Evolutionary conservation across 2,329 filamentous ascomycete species (phyloP).

Genomic region (Aspergillus persii): DNA sequence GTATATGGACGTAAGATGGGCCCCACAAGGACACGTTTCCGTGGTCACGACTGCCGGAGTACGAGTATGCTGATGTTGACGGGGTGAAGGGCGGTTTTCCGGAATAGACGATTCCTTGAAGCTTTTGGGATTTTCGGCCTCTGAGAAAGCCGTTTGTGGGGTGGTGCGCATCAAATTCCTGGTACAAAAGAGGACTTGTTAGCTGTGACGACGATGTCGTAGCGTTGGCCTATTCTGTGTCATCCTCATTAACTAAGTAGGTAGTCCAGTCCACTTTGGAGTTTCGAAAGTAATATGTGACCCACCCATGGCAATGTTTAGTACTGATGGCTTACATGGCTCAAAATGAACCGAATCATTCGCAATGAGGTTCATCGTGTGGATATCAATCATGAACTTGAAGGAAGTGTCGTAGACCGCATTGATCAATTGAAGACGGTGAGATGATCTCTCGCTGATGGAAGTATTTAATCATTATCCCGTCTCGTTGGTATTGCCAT

Average conservation of each 20-base stretch:
- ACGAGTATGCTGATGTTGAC: constrained; percentile 18
- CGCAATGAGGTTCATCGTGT: constrained; percentile 57
- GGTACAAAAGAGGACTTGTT: constrained; percentile 18
- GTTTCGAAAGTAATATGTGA: neutral
- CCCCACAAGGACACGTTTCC: constrained; percentile 24
- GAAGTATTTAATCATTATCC: constrained; percentile 46
- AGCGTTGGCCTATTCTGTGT: constrained; percentile 34
- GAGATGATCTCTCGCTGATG: constrained; percentile 40
- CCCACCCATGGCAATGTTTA: constrained; percentile 47
- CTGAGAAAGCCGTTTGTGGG: constrained; percentile 43
- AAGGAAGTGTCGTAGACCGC: constrained; percentile 25
- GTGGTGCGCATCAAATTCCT: constrained; percentile 44
- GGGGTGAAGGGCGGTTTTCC: constrained; percentile 13
- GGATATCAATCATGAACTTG: constrained; percentile 52
- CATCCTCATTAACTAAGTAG: too few species aligned
- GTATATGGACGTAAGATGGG: constrained; percentile 21
- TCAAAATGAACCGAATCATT: constrained; percentile 59
- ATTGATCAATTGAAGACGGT: constrained; percentile 30
- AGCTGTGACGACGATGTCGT: constrained; percentile 37
- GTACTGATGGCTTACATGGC: constrained; percentile 51
- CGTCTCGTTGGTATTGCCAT: constrained; percentile 21
- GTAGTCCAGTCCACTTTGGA: neutral
- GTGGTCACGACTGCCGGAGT: constrained; percentile 25
- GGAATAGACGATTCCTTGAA: constrained; percentile 52
- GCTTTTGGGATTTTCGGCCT: constrained; percentile 41